Base-by-base conservation (phyloP, 805 yeast genomes). In the Monosporozyma aerobia region DNA sequence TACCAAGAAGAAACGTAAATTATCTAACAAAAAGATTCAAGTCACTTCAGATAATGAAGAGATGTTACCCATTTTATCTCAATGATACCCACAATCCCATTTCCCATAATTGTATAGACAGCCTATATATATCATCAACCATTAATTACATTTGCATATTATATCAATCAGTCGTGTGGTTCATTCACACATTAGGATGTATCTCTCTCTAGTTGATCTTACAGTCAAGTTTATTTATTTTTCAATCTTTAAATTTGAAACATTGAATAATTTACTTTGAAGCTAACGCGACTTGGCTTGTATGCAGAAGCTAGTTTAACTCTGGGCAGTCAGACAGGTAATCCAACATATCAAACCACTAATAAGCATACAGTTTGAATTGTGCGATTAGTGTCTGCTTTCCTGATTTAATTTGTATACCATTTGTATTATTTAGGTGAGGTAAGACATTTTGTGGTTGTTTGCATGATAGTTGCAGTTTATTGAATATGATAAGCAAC, bases 1-100 rank as follows among this genome's bases (percentile, higher is more conserved):
- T 8, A 13, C 33, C n/a, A 51, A 33, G 5, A 56, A 56, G 46
- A 57, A 55, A 47, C 44, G 55, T 19, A 57, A 52, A 47, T 49
- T 57, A 8, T 37, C 58, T 8, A 55, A 45, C 32, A 51, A 51
- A n/a, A 51, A 44, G 41, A 54, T 54, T 5, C 45, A 43, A 23
- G 49, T 47, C 22, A 47, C 41, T 9, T 11, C 47, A n/a, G 29
- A 16, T 22, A 47, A 35, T 14, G 48, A 33, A 29, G 33, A 33
- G 8, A 43, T 23, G 23, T 16, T 29, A 29, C 47, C 35, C 14
- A 6, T 29, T 7, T 9, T 8, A 14, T 44, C 47, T 8, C 47
- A 44, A n/a, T 44, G 33, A 30, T 23, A n/a, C 27, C 14, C 29
- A 27, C 7, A 27, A 11, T 19, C 45, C 27, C 8, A 10, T 13